phyloP scores from a whole-genome alignment of 2,329 filamentous ascomycete genomes.

The Trichoderma brevicompactum region DNA sequence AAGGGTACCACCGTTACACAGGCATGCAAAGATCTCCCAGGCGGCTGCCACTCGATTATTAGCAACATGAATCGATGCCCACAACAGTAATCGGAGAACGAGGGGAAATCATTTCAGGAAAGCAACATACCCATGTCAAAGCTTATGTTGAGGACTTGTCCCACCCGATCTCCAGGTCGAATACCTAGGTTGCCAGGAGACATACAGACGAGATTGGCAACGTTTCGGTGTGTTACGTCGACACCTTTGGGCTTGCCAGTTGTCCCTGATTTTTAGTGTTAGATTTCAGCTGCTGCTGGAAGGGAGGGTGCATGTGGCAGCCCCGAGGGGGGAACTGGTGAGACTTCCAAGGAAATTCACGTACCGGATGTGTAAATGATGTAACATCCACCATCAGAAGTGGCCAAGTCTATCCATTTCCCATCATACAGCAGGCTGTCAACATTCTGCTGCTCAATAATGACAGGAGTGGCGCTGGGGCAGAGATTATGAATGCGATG shows the following conservation, averaged over 20 bases:
- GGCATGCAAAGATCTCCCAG: conserved; percentile 62
- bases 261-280: conserved; percentile 44
- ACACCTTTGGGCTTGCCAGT: conserved; percentile 64
- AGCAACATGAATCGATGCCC: conserved; percentile 21
- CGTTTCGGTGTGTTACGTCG: conserved; percentile 59
- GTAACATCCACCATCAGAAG: conserved; percentile 48
- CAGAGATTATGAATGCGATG: conserved; percentile 40
- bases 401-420: conserved; percentile 41
- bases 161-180: conserved; percentile 54
- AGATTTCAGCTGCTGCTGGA: conserved; percentile 3
- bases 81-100: conserved; percentile 27
- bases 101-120: not conserved
- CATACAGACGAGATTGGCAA: conserved; percentile 57
- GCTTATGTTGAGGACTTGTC: conserved; percentile 60
- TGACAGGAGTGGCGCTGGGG: conserved; percentile 35
- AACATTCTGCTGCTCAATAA: conserved; percentile 37
- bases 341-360: conserved; percentile 18
- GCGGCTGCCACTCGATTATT: conserved; percentile 48
- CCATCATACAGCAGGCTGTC: conserved; percentile 19
- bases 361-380: conserved; percentile 60
- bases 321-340: conserved; percentile 1
- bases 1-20: conserved; percentile 63
- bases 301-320: conserved; percentile 12
- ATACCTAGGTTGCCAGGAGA: conserved; percentile 58
- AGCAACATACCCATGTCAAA: conserved; percentile 62